Percentiles rank a stretch among this genome's conserved stretches.
Conservation (phyloP, 352 stramenopile species). For the Globisporangium ultimum region DNA sequence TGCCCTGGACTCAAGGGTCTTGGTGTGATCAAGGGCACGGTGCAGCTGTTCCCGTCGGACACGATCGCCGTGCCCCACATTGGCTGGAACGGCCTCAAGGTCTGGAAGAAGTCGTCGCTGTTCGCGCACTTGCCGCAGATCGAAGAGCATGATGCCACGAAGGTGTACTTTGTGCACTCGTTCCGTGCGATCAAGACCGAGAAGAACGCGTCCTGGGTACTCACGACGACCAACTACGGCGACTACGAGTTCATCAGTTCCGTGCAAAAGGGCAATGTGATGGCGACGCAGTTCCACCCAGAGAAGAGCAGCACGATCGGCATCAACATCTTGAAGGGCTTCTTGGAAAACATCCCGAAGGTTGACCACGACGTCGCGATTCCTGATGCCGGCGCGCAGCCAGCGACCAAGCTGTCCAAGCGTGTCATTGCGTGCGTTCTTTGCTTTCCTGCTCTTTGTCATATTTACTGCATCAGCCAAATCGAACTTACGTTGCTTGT, state of each 20-base stretch:
- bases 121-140: slow-evolving; percentile 42
- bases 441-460: neutral
- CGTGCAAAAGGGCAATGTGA: slow-evolving; percentile 94
- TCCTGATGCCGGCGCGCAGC: slow-evolving; percentile 19
- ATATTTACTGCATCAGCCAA: neutral
- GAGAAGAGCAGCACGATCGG: slow-evolving; percentile 95
- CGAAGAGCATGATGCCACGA: slow-evolving; percentile 32
- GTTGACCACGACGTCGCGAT: slow-evolving; percentile 45
- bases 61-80: slow-evolving; percentile 94
- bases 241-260: slow-evolving; percentile 91
- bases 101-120: slow-evolving; percentile 83
- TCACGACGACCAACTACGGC: slow-evolving; percentile 95
- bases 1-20: slow-evolving; percentile 83
- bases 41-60: slow-evolving; percentile 86
- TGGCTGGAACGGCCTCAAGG: slow-evolving; percentile 96
- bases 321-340: slow-evolving; percentile 91
- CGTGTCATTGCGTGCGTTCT: slow-evolving; percentile 91
- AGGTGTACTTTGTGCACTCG: slow-evolving; percentile 98
- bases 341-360: slow-evolving; percentile 82
- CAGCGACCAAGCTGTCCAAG: slow-evolving; percentile 88
- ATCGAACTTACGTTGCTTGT: neutral
- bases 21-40: slow-evolving; percentile 90
- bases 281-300: slow-evolving; percentile 98
- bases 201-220: slow-evolving; percentile 90
- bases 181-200: slow-evolving; percentile 82